These are phyloP conservation scores for Termitomyces sp. DNA, from an alignment of 768 basidiomycete genomes.

Conservation along the genomic window DNA sequence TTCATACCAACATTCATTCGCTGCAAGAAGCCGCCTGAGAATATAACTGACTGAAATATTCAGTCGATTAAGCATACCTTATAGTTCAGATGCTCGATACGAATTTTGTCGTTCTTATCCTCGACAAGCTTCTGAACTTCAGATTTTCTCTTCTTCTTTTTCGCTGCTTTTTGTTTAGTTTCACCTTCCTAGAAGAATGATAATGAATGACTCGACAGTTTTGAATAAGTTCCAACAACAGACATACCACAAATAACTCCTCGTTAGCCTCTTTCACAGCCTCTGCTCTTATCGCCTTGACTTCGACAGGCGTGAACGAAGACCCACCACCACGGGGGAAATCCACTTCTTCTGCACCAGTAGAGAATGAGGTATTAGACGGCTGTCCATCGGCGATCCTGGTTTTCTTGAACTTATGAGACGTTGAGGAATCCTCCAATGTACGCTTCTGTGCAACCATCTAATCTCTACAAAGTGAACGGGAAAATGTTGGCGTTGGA, in stretches of 20 bases:
- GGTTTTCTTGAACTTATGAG: conserved; percentile 54
- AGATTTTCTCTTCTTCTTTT: conserved; percentile 43
- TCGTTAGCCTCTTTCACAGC: conserved; percentile 79
- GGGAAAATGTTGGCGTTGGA: background rate
- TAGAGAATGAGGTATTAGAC: conserved; percentile 18
- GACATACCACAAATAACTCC: conserved; percentile 65
- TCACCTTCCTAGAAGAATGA: conserved; percentile 31
- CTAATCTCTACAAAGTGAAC: background rate
- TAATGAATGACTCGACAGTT: conserved; percentile 4
- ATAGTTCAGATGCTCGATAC: conserved; percentile 91
- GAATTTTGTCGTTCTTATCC: conserved; percentile 50
- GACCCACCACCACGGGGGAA: conserved; percentile 97
- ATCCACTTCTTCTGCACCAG: conserved; percentile 67
- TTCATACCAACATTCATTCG: conserved; percentile 80
- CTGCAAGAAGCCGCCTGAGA: conserved; percentile 29
- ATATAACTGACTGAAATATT: background rate
- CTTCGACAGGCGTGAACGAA: conserved; percentile 80
- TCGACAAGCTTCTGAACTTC: conserved; percentile 26
- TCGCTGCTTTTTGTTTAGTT: conserved; percentile 32
- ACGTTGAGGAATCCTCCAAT: conserved; percentile 45
- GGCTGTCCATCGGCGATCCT: conserved; percentile 35
- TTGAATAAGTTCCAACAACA: background rate
- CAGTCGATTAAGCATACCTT: conserved; percentile 45
- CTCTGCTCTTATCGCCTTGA: conserved; percentile 81
- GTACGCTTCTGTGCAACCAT: conserved; percentile 58